Conservation (phyloP, 2,329 filamentous ascomycete species). For the Ramichloridium luteum region DNA sequence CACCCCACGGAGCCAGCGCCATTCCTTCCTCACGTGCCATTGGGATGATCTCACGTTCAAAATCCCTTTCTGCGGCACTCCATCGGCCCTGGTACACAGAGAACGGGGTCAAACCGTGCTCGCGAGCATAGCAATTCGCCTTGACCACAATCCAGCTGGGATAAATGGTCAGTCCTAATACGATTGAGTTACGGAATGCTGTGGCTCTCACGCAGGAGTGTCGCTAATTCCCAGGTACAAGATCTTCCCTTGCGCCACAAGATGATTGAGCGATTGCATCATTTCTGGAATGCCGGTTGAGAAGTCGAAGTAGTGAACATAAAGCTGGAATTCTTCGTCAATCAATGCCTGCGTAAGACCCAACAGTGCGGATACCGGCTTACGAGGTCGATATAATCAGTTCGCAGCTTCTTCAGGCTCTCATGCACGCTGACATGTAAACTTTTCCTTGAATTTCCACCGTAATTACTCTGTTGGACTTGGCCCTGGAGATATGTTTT, state of each 20-base stretch:
- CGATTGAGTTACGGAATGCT: slow-evolving; percentile 17
- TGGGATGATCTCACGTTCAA: slow-evolving; percentile 42
- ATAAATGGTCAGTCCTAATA: slow-evolving; percentile 5
- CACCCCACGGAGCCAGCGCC: slow-evolving; percentile 44
- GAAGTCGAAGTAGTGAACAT: slow-evolving; percentile 30
- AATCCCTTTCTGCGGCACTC: slow-evolving; percentile 29
- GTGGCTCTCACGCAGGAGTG: slow-evolving; percentile 29
- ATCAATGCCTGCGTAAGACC: too few relatives aligned
- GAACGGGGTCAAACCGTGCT: slow-evolving; percentile 59
- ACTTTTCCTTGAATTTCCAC: slow-evolving; percentile 51
- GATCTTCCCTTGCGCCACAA: slow-evolving; percentile 31
- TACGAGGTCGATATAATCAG: slow-evolving; percentile 53
- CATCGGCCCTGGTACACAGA: slow-evolving; percentile 56
- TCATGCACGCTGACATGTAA: slow-evolving; percentile 39
- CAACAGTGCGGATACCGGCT: too few relatives aligned
- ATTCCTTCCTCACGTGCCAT: slow-evolving; percentile 53
- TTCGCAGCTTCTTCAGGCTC: slow-evolving; percentile 43
- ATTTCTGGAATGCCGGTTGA: slow-evolving; percentile 32
- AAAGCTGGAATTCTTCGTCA: not conserved
- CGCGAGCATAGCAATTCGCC: slow-evolving; percentile 43
- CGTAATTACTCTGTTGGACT: slow-evolving; percentile 49
- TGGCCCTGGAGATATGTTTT: slow-evolving; percentile 16
- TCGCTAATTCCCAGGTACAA: slow-evolving; percentile 35
- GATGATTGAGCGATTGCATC: slow-evolving; percentile 32
- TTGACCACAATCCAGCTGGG: slow-evolving; percentile 7